These are phyloP conservation scores for Entelexis paramagnoliae DNA, from an alignment of 1,139 yeast genomes.

Conservation along the genomic window DNA sequence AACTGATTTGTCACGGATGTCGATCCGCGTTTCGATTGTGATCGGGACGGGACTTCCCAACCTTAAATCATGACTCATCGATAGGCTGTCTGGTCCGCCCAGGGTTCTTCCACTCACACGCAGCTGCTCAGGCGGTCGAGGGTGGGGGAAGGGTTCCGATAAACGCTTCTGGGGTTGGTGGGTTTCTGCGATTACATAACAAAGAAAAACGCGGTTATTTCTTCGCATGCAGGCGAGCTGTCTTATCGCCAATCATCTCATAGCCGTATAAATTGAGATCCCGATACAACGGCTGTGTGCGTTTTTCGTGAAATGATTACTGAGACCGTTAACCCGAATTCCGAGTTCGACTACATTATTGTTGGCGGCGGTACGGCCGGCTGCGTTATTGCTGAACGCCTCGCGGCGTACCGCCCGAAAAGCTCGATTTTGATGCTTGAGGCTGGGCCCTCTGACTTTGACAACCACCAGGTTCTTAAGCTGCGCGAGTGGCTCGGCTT, in stretches of 20 bases:
- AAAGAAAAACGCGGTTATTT: neutral
- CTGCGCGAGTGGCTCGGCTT: conserved; percentile 17
- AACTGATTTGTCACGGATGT: neutral
- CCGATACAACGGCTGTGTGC: no score
- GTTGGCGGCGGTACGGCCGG: conserved; percentile 21
- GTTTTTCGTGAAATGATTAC: conserved; percentile 5
- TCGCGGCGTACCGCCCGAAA: conserved; percentile 16
- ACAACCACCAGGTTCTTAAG: conserved; percentile 10
- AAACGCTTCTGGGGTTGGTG: neutral
- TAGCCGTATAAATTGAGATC: neutral
- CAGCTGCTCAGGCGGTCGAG: neutral
- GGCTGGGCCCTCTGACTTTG: conserved; percentile 17
- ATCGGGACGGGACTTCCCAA: neutral
- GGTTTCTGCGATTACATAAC: neutral
- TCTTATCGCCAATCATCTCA: neutral
- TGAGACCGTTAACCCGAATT: conserved; percentile 2
- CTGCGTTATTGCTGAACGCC: conserved; percentile 16
- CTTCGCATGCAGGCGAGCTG: neutral
- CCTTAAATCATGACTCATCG: neutral
- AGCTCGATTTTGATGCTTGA: conserved; percentile 13
- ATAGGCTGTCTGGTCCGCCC: neutral
- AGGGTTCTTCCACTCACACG: neutral
- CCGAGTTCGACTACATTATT: conserved; percentile 15
- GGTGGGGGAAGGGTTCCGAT: neutral
- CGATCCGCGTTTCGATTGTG: neutral